Evolutionary conservation across 1,139 yeast species (phyloP).

Genomic region (Lodderomyces margitis): DNA sequence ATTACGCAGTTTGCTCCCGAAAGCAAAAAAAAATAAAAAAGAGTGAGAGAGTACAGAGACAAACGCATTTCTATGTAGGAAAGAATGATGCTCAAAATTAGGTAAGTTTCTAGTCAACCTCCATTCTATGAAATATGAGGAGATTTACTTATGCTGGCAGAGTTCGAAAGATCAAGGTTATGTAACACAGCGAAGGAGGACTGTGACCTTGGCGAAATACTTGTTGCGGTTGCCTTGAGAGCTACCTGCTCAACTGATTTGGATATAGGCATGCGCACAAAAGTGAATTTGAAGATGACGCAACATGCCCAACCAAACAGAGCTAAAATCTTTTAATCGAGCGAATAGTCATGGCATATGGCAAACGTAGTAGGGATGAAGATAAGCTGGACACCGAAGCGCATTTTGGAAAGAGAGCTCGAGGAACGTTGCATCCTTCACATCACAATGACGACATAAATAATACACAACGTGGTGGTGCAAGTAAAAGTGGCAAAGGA

Average conservation of each 20-base stretch:
- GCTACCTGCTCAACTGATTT: constrained; percentile 2
- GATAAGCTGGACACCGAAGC: background rate
- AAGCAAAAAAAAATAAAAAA: too few species aligned
- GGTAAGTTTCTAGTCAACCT: too few species aligned
- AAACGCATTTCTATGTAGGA: too few species aligned
- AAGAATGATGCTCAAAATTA: too few species aligned
- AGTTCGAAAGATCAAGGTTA: too few species aligned
- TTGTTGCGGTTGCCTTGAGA: constrained; percentile 2
- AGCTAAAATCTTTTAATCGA: background rate
- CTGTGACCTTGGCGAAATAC: too few species aligned
- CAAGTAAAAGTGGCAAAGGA: constrained; percentile 24
- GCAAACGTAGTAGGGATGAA: background rate
- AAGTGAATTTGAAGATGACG: background rate
- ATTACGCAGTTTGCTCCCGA: too few species aligned
- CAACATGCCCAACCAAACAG: constrained; percentile 3
- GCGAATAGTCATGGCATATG: background rate
- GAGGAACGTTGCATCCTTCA: background rate
- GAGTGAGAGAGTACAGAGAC: too few species aligned
- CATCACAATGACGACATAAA: background rate
- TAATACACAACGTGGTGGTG: background rate
- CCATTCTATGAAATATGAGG: too few species aligned
- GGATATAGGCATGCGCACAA: background rate
- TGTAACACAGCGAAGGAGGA: too few species aligned
- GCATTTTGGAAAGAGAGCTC: background rate
- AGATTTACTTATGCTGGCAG: too few species aligned